These are phyloP conservation scores for Colletotrichum echinochloae DNA, from an alignment of 2,329 filamentous ascomycete species.

Conservation along the genomic window DNA sequence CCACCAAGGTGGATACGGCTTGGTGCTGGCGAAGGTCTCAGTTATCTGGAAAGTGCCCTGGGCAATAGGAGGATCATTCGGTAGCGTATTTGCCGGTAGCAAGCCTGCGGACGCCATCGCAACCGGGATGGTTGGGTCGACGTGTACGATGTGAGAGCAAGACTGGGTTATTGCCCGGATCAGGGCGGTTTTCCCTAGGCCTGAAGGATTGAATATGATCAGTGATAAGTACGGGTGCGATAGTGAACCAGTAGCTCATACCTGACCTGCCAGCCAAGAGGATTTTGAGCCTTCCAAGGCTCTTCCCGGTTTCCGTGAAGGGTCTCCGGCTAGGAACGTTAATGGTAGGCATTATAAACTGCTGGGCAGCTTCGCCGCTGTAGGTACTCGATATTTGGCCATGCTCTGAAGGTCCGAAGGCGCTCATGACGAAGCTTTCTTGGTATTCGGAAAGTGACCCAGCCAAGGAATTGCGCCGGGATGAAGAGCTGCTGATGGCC, in stretches of 20 bases:
- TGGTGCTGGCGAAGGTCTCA: conserved; percentile 83
- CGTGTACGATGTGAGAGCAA: conserved; percentile 93
- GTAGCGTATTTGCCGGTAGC: conserved; percentile 8
- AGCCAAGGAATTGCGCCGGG: conserved; percentile 63
- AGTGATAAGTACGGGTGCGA: conserved; percentile 35
- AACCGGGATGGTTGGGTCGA: conserved; percentile 71
- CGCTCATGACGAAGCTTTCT: conserved; percentile 47
- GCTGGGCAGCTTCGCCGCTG: conserved; percentile 67
- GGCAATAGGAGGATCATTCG: conserved; percentile 5
- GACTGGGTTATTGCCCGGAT: conserved; percentile 88
- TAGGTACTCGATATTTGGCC: conserved; percentile 46
- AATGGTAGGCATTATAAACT: conserved; percentile 98
- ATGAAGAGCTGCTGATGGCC: conserved; percentile 61
- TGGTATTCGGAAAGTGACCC: conserved; percentile 59
- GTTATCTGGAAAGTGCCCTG: conserved; percentile 56
- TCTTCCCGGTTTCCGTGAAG: conserved; percentile 88
- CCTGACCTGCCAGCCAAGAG: conserved; percentile 84
- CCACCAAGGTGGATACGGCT: conserved; percentile 91
- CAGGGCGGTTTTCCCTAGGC: conserved; percentile 88
- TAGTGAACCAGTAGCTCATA: conserved; percentile 49
- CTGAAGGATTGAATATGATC: conserved; percentile 56
- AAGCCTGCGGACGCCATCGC: conserved; percentile 25
- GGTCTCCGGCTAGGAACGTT: conserved; percentile 89
- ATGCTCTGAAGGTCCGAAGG: conserved; percentile 31
- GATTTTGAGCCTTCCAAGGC: conserved; percentile 88